Evolutionary conservation across 768 basidiomycete species (phyloP).

Genomic region (Pleurotus djamor): DNA sequence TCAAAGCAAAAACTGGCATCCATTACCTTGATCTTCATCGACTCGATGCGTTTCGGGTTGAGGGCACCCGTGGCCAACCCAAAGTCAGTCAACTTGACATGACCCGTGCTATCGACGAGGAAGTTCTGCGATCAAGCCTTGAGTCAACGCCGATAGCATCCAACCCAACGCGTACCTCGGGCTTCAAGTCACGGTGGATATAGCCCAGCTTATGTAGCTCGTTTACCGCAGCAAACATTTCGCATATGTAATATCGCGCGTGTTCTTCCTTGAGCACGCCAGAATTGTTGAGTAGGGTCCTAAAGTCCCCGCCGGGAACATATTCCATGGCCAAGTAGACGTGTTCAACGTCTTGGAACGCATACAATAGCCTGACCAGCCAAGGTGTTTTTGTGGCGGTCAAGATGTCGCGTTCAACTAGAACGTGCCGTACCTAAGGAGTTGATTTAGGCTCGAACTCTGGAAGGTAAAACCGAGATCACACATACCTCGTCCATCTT

Average conservation of each 20-base stretch:
- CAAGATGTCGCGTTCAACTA: conserved; percentile 96
- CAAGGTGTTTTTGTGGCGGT: conserved; percentile 98
- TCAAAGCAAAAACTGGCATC: neutral
- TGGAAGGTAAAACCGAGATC: neutral
- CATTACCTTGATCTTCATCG: conserved; percentile 84
- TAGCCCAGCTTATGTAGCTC: conserved; percentile 98
- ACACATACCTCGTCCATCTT: conserved; percentile 94
- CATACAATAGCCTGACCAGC: conserved; percentile 93
- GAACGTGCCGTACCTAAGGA: conserved; percentile 90
- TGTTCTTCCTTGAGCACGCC: conserved; percentile 98
- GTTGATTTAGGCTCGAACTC: conserved; percentile 2
- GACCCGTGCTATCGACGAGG: conserved; percentile 91
- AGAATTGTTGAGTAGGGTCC: conserved; percentile 95
- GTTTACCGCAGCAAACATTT: conserved; percentile 95
- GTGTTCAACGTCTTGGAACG: conserved; percentile 89
- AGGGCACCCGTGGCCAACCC: conserved; percentile 96
- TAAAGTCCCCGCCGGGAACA: conserved; percentile 97
- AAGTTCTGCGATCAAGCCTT: conserved; percentile 67
- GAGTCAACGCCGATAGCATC: neutral
- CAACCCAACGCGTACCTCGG: conserved; percentile 61
- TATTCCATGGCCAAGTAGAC: conserved; percentile 99
- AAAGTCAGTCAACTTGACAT: conserved; percentile 98
- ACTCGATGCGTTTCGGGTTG: conserved; percentile 93
- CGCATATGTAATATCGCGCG: conserved; percentile 93
- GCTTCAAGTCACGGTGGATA: conserved; percentile 97